These are phyloP conservation scores for Hyphodiscus sp. DNA, from an alignment of 2,329 filamentous ascomycete genomes.

Conservation along the genomic window DNA sequence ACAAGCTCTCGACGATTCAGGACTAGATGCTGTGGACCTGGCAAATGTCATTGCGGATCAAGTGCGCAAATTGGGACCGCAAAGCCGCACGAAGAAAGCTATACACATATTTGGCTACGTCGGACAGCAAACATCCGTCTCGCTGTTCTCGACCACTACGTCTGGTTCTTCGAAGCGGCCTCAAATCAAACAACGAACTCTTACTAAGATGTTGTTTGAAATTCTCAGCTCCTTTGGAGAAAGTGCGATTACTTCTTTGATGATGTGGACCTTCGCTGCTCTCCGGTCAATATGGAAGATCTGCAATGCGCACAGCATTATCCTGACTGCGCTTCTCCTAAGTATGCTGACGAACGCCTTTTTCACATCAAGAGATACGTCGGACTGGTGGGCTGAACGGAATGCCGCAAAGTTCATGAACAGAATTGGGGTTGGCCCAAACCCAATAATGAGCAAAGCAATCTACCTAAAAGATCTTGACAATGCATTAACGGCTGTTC, in stretches of 20 bases:
- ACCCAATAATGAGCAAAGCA: constrained; percentile 74
- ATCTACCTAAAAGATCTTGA: constrained; percentile 80
- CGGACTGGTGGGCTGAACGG: constrained; percentile 80
- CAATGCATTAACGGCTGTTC: constrained; percentile 40
- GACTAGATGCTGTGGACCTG: constrained; percentile 66
- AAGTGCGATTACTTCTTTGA: constrained; percentile 66
- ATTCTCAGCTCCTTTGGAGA: constrained; percentile 66
- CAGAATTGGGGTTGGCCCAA: constrained; percentile 71
- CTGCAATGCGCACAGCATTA: constrained; percentile 64
- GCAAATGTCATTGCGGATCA: constrained; percentile 72
- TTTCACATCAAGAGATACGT: constrained; percentile 65
- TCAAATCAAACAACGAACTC: constrained; percentile 50
- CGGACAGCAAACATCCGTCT: constrained; percentile 59
- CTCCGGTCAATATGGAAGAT: constrained; percentile 62
- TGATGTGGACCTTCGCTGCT: constrained; percentile 68
- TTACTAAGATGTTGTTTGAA: constrained; percentile 67
- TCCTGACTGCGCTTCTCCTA: constrained; percentile 60
- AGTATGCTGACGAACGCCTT: constrained; percentile 70
- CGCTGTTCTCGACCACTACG: constrained; percentile 48
- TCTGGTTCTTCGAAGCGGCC: constrained; percentile 42
- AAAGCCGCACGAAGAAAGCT: constrained; percentile 69
- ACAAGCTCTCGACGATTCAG: constrained; percentile 69
- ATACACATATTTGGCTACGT: constrained; percentile 74
- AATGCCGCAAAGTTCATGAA: constrained; percentile 76
- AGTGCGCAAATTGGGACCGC: constrained; percentile 65